Evolutionary conservation across 2,329 filamentous ascomycete species (phyloP), one percentile per base, ranked within the genome.

Genomic region (Sarocladium kiliense): DNA sequence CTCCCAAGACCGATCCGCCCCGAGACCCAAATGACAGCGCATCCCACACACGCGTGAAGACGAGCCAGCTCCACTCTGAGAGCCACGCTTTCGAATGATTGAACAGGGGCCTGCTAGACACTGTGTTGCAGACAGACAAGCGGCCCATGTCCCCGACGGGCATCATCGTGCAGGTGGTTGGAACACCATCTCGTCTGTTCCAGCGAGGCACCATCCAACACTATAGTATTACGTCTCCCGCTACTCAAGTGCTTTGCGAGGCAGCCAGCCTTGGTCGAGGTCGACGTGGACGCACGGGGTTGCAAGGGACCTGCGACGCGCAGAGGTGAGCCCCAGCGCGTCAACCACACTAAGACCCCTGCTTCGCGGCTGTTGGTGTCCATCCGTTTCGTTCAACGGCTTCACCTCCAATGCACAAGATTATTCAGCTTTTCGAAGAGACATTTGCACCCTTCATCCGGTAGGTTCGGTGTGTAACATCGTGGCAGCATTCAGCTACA

Each of bases 1-100:
- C 18, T 12, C 10, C 27, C 26, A 9, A 34, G 47, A 27, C 47
- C 30, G 47, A 51, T 21, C 47, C 27, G 47, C 47, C 23, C 47
- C 18, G 47, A 51, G 47, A 27, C 44, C 47, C 47, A 36, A 51
- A 51, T 51, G 47, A 51, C 47, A 51, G 27, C 47, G 18, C 47
- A 51, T 51, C 47, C 47, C 25, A 21, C 44, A 45, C 41, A 23
- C 47, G 47, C 25, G 47, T 49, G 44, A 32, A 32, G 5, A 36
- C 2, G 7, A 19, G 18, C 27, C 3, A 51, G 44, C 27, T 36
- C 47, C 47, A 51, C 47, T 23, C 27, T 14, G 36, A 3, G 30
- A 36, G 47, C 47, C 47, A 51, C 30, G 30, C 27, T 51, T 36
- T 51, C n/a, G 12, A 12, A 19, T 36, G 27, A 36, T 23, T 34